Evolutionary conservation across 352 stramenopile species (phyloP), one percentile per base, ranked within the genome.

Genomic region (Globisporangium echinulatum): DNA sequence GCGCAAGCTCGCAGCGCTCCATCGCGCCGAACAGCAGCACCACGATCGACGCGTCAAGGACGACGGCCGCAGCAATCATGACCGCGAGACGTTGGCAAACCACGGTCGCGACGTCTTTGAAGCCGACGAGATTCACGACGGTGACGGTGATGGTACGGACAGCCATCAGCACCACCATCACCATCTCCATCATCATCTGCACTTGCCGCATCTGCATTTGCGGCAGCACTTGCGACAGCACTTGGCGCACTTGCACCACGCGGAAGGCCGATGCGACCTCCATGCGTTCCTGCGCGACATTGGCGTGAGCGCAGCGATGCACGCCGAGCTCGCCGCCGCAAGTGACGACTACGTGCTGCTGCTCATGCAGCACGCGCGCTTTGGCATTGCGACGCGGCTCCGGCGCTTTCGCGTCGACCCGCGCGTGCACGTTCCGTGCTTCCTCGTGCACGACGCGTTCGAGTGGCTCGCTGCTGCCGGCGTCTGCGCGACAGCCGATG

Each of bases 331-430:
- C 13, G 58, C 78, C 11, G 59, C 70, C 11, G 64, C 72, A 52
- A 88, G 80, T 63, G 84, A 94, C 49, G 84, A 94, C 58, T 90
- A 89, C 59, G 63, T 94, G 13, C 54, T 94, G 39, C 19, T 88
- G 11, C 60, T 90, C 15, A 90, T 94, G 80, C 72, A 76, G 42
- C 74, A 88, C 64, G 69, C 66, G 49, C 57, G 61, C 3, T 63
- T 79, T 33, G 82, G 82, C 7, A 67, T 92, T 3, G 49, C 49
- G 11, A 71, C 64, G 56, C 73, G 71, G 0, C 63, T 85, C 40
- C 73, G 82, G 11, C 70, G 84, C 37, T 92, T 92, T 46, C 82
- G 84, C 39, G 59, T 85, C 43, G 84, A 94, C 52, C 82, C 84
- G 44, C 78, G 84, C 15, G 81, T 94, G 6, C 75, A 85, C 50